Evolutionary conservation across 2,329 filamentous ascomycete genomes (phyloP), one percentile per base, ranked within the genome.

Genomic region (Fusarium mundagurra): DNA sequence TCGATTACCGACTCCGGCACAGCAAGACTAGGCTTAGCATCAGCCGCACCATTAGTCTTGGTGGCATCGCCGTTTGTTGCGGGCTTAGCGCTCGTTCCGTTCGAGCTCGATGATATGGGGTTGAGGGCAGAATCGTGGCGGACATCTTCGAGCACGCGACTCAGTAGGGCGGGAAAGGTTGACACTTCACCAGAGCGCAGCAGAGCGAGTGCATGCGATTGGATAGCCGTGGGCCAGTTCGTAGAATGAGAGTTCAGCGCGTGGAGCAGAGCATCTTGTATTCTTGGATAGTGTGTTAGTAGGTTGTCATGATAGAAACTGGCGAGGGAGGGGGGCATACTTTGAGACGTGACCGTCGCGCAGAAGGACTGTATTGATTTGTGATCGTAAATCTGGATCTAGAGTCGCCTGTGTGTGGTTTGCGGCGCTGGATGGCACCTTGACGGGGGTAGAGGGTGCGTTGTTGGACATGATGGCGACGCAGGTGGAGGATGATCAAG

Each of bases 221-320:
- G 89, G 71, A 92, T 84, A 55, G 83, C 77, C 17, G 90, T 90
- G 5, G 90, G 90, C 90, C 90, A 92, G 84, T 92, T 90, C 72
- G 86, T 83, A 9, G 84, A 80, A 82, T 91, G 85, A 55, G 90
- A 84, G 81, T 92, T 85, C 60, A 92, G 88, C 69, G 88, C 81
- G 82, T 92, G 90, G 47, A 92, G 87, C 78, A 92, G 87, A 48
- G 86, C 83, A 65, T 92, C 90, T 84, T 92, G 90, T 76, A 92
- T 92, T 75, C 90, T 78, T 39, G 9, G 38, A 31, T 43, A 34
- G 48, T 38, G 31, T 74, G 73, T 67, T 43, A 64, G 58, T 34
- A 20, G 29, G 44, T 48, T 41, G 16, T 51, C 38, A 61, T 60
- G 64, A 51, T 53, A n/a, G 29, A 50, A 27, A 27, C 29, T n/a